Conservation (phyloP, 2,329 filamentous ascomycete genomes). For the Calonectria montana region DNA sequence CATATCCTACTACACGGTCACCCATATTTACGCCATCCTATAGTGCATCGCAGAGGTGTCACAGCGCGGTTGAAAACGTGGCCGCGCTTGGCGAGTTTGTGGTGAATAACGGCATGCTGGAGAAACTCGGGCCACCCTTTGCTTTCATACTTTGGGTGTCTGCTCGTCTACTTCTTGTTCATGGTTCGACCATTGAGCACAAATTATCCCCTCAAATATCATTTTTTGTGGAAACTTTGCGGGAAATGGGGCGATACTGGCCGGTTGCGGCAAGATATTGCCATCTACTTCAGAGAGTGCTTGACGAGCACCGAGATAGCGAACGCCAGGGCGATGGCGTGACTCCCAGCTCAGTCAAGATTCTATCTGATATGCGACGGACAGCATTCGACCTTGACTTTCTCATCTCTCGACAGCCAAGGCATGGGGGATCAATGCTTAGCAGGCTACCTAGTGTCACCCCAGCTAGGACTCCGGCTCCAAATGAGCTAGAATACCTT, state of each 20-base stretch:
- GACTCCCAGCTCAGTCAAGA: slow-evolving; percentile 85
- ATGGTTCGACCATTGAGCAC: slow-evolving; percentile 89
- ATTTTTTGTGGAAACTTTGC: slow-evolving; percentile 84
- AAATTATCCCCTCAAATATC: slow-evolving; percentile 83
- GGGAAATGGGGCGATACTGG: slow-evolving; percentile 86
- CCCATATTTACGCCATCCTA: slow-evolving; percentile 91
- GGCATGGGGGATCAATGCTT: slow-evolving; percentile 52
- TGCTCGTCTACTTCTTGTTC: slow-evolving; percentile 86
- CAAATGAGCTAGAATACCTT: slow-evolving; percentile 88
- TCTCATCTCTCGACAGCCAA: slow-evolving; percentile 84
- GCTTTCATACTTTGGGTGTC: slow-evolving; percentile 95
- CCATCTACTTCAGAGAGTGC: slow-evolving; percentile 80
- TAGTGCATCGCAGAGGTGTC: slow-evolving; percentile 84
- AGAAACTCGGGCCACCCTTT: slow-evolving; percentile 88
- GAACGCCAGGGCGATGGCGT: slow-evolving; percentile 79
- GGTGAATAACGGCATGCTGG: slow-evolving; percentile 77
- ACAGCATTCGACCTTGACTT: slow-evolving; percentile 93
- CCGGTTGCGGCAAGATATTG: slow-evolving; percentile 87
- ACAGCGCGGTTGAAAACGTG: slow-evolving; percentile 85
- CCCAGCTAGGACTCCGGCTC: slow-evolving; percentile 75
- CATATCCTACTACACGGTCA: slow-evolving; percentile 89
- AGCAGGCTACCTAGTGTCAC: slow-evolving; percentile 65
- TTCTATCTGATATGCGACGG: slow-evolving; percentile 90
- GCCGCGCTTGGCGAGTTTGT: slow-evolving; percentile 83
- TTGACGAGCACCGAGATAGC: slow-evolving; percentile 87